Evolutionary conservation across 2,329 filamentous ascomycete genomes (phyloP).

Genomic region (Colletotrichum filicis): DNA sequence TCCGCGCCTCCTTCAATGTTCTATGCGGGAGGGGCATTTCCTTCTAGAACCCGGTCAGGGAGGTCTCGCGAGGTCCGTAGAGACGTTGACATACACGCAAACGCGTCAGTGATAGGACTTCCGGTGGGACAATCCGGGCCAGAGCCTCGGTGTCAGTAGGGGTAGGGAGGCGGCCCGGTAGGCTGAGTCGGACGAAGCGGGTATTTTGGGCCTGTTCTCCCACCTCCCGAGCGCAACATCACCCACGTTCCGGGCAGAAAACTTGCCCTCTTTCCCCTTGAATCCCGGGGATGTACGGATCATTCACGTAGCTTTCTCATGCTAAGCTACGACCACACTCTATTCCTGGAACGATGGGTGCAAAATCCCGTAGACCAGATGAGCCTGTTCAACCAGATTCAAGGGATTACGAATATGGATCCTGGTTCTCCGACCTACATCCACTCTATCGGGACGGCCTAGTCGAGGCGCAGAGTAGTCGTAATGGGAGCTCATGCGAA

Average conservation of each 20-base stretch:
- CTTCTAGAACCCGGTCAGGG: background rate
- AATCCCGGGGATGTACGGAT: background rate
- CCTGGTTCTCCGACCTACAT: background rate
- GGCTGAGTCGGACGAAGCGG: background rate
- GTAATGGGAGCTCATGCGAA: background rate
- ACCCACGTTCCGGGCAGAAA: background rate
- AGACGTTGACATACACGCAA: background rate
- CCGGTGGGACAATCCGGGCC: background rate
- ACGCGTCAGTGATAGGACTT: background rate
- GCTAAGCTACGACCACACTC: background rate
- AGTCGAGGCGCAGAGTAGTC: background rate
- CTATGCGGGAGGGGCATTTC: background rate
- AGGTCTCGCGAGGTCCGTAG: background rate
- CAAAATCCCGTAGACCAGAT: background rate
- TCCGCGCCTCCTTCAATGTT: background rate
- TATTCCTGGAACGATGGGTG: background rate
- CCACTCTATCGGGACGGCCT: background rate
- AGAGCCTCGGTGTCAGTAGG: background rate
- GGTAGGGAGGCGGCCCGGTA: background rate
- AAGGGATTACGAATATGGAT: background rate
- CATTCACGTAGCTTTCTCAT: background rate
- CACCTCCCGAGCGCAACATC: background rate
- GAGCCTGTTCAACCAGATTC: background rate
- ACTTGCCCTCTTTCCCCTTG: background rate
- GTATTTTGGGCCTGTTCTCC: background rate